Evolutionary conservation across 2,329 filamentous ascomycete genomes (phyloP), one percentile per base, ranked within the genome.

Genomic region (Clarireedia homoeocarpa): DNA sequence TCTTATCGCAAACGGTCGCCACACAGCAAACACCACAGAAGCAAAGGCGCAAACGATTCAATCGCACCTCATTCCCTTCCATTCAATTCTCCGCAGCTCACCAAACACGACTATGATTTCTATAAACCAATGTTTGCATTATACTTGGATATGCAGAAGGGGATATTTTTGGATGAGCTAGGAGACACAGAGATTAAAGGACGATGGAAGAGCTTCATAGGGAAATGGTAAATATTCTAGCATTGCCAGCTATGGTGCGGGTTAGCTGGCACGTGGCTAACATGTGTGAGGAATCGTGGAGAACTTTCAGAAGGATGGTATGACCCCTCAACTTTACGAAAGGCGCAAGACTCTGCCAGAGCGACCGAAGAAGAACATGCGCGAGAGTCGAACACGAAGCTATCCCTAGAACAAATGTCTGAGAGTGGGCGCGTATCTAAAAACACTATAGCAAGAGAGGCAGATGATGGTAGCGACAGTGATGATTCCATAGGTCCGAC

Each of bases 261-360:
- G 2, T 12, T 12, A 2, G 10, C 14, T 12, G 10, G 10, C 10
- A 12, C 30, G 12, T 36, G 49, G 49, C 77, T 83, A 70, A 83
- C 74, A 70, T 71, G 63, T 63, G 63, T 66, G 70, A 87, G 84
- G 84, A 99, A 99, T 74, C 82, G 83, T 65, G 86, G 85, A 67
- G 89, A 92, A 73, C 76, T 97, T 61, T 86, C 88, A 4, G 86
- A 92, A 71, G 89, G 89, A 48, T 99, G 92, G 92, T 99, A 97
- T 72, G 89, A 95, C 67, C 88, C 91, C 6, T 80, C 80, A 57
- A 88, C 73, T 7, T 61, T 69, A 30, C 69, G 70, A 9, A 70
- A 67, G 61, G 65, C 68, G 9, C 47, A 63, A 26, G 65, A 61
- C 59, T 52, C 58, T 49, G 50, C 61, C 6, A 45, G 49, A 5